phyloP scores from a whole-genome alignment of 805 yeast genomes.

The Starmerella sirachaensis region DNA sequence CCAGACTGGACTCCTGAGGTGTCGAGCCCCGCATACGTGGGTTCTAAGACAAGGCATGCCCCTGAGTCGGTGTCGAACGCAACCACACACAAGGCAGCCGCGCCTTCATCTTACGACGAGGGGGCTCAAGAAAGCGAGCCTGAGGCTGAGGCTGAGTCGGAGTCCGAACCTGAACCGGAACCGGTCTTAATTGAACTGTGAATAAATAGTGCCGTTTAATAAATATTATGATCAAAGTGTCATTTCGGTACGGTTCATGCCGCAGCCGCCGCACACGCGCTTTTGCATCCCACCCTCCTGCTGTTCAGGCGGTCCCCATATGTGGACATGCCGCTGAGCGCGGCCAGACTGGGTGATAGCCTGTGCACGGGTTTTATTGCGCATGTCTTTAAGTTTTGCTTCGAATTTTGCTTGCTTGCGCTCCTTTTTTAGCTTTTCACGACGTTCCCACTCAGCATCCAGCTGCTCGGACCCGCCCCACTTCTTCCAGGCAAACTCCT shows the following conservation, averaged over 20 bases:
- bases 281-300: constrained; percentile 17
- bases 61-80: too few relatives aligned
- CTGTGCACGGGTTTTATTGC: constrained; percentile 85
- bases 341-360: constrained; percentile 57
- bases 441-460: constrained; percentile 82
- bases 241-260: constrained; percentile 19
- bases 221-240: not conserved
- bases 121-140: constrained; percentile 1
- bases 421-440: constrained; percentile 60
- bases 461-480: constrained; percentile 88
- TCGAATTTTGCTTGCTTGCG: constrained; percentile 71
- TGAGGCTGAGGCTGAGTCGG: constrained; percentile 6
- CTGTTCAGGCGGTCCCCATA: constrained; percentile 40
- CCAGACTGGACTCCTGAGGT: too few relatives aligned
- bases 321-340: constrained; percentile 52
- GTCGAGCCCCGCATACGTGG: too few relatives aligned
- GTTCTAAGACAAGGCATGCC: too few relatives aligned
- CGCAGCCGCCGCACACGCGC: constrained; percentile 21
- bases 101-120: too few relatives aligned
- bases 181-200: constrained; percentile 13
- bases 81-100: too few relatives aligned
- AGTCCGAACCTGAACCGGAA: constrained; percentile 6
- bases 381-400: constrained; percentile 70
- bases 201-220: not conserved
- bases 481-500: constrained; percentile 78